Base-by-base conservation (phyloP, 192 early-diverging fungal genomes). In the Haplosporangium gracile region DNA sequence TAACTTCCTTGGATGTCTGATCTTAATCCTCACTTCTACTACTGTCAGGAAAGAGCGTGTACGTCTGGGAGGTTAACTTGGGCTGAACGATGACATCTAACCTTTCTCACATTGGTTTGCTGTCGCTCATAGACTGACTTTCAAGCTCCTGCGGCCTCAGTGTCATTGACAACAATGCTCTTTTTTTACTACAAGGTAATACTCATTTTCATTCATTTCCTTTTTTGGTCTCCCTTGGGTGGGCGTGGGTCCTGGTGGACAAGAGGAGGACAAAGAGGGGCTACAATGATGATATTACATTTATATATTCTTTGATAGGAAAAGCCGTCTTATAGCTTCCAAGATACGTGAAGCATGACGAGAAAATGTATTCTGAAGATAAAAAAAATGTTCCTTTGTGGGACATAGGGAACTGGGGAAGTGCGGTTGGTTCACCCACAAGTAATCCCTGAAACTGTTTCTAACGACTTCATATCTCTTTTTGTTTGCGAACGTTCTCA, bases 1-100 rank as follows among this genome's bases (percentile, higher is more conserved):
- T 81, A 78, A 86, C 84, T 86, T 86, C 84, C 84, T 86, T 86
- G 84, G 84, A 86, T 86, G 84, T 86, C 84, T 86, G 84, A 86
- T 81, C 69, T 71, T 57, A 55, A 71, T 32, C 29, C 60, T 65
- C 60, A 65, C 13, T 29, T 32, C 60, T 32, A 32, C 60, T 10
- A 7, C 57, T 22, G 13, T 60, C 55, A 15, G 15, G 26, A n/a
- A n/a, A 20, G 49, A 51, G 20, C 18, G 60, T 10, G n/a, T 29
- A 4, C 10, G 2, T 34, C 13, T 65, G 60, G 29, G 0, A 36
- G 36, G 11, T 4, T 15, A 32, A 8, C 0, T 29, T 9, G 11
- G 11, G 32, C 29, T 34, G 60, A 65, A 65, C 60, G 2, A 29
- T 57, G 29, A 65, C 29, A 65, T 20, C 29, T 65, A 65, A 65